phyloP scores from a whole-genome alignment of 306 rosid genomes.

The Dalbergia cultrata region DNA sequence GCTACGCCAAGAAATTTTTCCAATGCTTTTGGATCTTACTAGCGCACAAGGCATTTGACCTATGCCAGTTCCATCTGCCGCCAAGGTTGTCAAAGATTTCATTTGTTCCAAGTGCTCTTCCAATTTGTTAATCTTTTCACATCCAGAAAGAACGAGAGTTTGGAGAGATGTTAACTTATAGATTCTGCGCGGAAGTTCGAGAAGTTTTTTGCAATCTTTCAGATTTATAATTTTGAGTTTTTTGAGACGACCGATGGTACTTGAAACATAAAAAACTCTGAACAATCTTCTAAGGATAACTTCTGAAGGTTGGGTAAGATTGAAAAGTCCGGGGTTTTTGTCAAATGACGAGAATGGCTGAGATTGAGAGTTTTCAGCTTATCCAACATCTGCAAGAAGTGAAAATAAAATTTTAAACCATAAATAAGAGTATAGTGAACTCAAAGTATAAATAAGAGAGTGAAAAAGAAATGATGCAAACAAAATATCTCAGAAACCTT shows the following conservation, averaged over 20 bases:
- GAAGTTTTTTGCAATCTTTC: background rate
- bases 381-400: slow-evolving; percentile 20
- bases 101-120: too few species aligned
- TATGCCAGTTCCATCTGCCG: slow-evolving; percentile 47
- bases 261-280: slow-evolving; percentile 1
- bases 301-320: slow-evolving; percentile 45
- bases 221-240: too few species aligned
- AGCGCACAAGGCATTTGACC: slow-evolving; percentile 35
- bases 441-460: too few species aligned
- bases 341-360: slow-evolving; percentile 42
- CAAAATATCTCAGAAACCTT: too few species aligned
- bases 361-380: slow-evolving; percentile 49
- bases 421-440: too few species aligned
- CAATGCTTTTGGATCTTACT: background rate
- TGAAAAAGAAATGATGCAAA: too few species aligned
- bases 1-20: slow-evolving; percentile 38
- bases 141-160: slow-evolving; percentile 44
- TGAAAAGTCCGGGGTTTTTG: slow-evolving; percentile 46
- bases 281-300: slow-evolving; percentile 42
- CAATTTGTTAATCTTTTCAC: background rate
- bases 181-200: slow-evolving; percentile 18
- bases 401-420: background rate
- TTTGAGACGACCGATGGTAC: too few species aligned
- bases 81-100: background rate
- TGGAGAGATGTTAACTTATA: slow-evolving; percentile 33